A percentile compares a stretch with the other conserved stretches of the same genome.
Evolutionary conservation across 768 basidiomycete genomes (phyloP).

Genomic region (Boletus pseudopeckii): DNA sequence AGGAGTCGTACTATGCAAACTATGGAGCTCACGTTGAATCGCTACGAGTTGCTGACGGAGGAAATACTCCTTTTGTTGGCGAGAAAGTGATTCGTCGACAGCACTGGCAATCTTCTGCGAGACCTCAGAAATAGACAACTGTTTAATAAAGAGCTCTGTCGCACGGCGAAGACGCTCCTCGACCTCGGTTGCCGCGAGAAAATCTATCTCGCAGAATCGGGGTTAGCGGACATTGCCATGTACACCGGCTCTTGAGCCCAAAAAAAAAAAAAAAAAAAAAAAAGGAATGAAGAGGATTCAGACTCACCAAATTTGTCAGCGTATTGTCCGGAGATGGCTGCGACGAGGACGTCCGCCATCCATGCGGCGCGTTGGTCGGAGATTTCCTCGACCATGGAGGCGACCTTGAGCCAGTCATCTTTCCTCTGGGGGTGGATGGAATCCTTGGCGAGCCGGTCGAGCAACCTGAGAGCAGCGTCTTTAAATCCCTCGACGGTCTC

Average conservation of each 20-base stretch:
- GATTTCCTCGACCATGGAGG: slow-evolving; percentile 70
- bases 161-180: slow-evolving; percentile 64
- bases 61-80: slow-evolving; percentile 86
- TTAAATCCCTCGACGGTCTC: slow-evolving; percentile 68
- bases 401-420: slow-evolving; percentile 68
- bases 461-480: slow-evolving; percentile 57
- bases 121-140: slow-evolving; percentile 75
- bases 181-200: slow-evolving; percentile 57
- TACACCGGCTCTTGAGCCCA: neutral
- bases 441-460: slow-evolving; percentile 59
- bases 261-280: neutral
- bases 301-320: slow-evolving; percentile 66
- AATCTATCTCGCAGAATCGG: slow-evolving; percentile 37
- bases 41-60: slow-evolving; percentile 79
- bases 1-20: slow-evolving; percentile 40
- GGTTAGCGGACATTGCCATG: slow-evolving; percentile 1
- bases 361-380: slow-evolving; percentile 60
- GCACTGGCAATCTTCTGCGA: slow-evolving; percentile 76
- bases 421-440: slow-evolving; percentile 44
- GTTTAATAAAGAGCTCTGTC: slow-evolving; percentile 69
- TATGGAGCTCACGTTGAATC: slow-evolving; percentile 71
- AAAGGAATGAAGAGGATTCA: neutral
- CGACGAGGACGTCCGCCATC: slow-evolving; percentile 76
- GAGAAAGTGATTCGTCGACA: slow-evolving; percentile 80
- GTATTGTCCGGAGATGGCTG: slow-evolving; percentile 55